Evolutionary conservation across 2,329 filamentous ascomycete genomes (phyloP), one percentile per base, ranked within the genome.

Genomic region (Lachnellula suecica): DNA sequence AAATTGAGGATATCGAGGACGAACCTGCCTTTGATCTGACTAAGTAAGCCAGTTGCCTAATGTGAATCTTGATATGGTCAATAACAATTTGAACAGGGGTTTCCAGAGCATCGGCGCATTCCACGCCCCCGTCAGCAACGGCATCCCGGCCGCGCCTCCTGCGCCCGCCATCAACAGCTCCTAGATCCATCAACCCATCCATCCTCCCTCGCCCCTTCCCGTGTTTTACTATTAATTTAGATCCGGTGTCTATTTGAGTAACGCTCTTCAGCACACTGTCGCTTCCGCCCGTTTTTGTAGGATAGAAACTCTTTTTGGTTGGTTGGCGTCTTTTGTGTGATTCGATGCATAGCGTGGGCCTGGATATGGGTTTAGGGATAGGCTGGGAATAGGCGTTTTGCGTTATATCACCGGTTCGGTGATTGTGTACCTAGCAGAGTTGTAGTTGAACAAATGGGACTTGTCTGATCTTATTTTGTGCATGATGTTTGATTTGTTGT

Each of bases 91-190:
- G 17, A 51, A 35, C 51, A 68, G 66, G 71, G 83, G 83, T 0
- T 86, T 86, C 60, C 83, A 85, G 65, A 85, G 79, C 57, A 86
- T 86, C 47, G 79, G 81, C 25, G 77, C 81, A 1, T 86, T 82
- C 56, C 83, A 86, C 58, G 35, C 77, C 17, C 56, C 62, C 19
- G 52, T 54, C 44, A 41, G 54, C 13, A 57, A 57, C 44, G 53
- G 55, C 40, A 27, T 59, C 44, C 35, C 56, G 27, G 58, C 58
- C 25, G 48, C 49, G 17, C 51, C 51, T 25, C 15, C 37, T 23
- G 47, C 22, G 11, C 20, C 40, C 11, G 13, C 17, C 17, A n/a
- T 24, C 40, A 43, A 43, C 15, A 25, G 40, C 13, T 15, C 19
- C 25, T 43, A 25, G 20, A 9, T 13, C 2, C 11, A n/a, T n/a